Conservation (phyloP, 2,329 filamentous ascomycete genomes). For the Colletotrichum sansevieriae region DNA sequence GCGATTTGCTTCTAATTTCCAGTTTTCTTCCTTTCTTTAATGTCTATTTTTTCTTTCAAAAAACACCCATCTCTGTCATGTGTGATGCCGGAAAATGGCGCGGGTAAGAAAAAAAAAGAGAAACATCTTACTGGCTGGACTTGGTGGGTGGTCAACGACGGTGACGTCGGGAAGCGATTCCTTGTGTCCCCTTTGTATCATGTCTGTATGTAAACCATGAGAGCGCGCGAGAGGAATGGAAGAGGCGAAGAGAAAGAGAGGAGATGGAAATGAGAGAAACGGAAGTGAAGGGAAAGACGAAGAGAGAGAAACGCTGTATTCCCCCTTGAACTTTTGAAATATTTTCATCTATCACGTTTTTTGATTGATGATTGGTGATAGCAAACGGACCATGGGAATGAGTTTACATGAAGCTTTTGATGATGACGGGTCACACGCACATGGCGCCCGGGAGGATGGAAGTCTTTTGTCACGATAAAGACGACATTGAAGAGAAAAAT, state of each 20-base stretch:
- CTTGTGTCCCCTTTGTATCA: conserved; percentile 39
- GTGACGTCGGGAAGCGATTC: conserved; percentile 38
- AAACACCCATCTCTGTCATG: conserved; percentile 23
- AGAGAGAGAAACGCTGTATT: conserved; percentile 1
- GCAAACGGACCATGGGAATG: too few species aligned
- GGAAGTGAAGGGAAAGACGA: not conserved
- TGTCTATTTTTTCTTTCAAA: conserved; percentile 36
- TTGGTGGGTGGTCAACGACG: conserved; percentile 28
- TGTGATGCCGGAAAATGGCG: conserved; percentile 34
- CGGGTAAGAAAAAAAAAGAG: conserved; percentile 26
- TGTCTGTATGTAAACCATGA: conserved; percentile 40
- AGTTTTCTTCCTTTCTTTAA: conserved; percentile 35
- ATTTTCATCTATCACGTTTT: not conserved
- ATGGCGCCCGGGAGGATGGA: too few species aligned
- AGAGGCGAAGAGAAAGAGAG: not conserved
- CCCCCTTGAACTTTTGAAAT: not conserved
- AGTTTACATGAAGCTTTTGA: too few species aligned
- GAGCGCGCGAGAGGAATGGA: not conserved
- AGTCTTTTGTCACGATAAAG: too few species aligned
- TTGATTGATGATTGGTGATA: not conserved
- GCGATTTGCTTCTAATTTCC: conserved; percentile 20
- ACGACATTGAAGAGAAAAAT: too few species aligned
- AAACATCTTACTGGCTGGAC: conserved; percentile 18
- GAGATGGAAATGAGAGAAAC: not conserved
- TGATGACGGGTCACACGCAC: too few species aligned